These are phyloP conservation scores for Calonectria montana DNA, from an alignment of 2,329 filamentous ascomycete genomes.

Conservation along the genomic window DNA sequence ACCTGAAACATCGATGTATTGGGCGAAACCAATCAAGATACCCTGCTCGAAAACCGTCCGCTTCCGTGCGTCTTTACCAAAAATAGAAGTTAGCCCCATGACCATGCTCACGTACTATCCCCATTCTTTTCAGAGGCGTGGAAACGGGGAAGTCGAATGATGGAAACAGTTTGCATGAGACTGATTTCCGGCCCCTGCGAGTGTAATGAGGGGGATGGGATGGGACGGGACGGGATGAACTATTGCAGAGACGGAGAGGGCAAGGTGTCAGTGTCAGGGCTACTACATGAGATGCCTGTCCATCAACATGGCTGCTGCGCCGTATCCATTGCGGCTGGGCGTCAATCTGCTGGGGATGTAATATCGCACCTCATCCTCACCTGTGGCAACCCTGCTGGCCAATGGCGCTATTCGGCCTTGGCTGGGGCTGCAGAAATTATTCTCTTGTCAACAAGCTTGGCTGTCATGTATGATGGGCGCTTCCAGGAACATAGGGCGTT, in stretches of 20 bases:
- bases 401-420: constrained; percentile 37
- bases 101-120: constrained; percentile 3
- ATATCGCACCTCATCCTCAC: constrained; percentile 31
- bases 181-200: neutral
- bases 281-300: neutral
- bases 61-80: constrained; percentile 28
- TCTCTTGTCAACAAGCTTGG: constrained; percentile 22
- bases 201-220: neutral
- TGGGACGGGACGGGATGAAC: constrained; percentile 21
- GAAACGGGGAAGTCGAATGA: constrained; percentile 18
- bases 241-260: constrained; percentile 1
- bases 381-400: constrained; percentile 34
- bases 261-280: neutral
- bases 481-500: neutral
- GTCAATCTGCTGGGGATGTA: constrained; percentile 19
- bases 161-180: constrained; percentile 15
- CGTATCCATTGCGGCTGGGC: constrained; percentile 5
- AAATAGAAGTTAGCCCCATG: constrained; percentile 39
- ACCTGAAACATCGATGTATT: constrained; percentile 51
- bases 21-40: constrained; percentile 38
- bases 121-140: constrained; percentile 8
- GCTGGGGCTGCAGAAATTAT: constrained; percentile 34
- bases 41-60: constrained; percentile 16
- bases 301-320: constrained; percentile 16
- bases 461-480: neutral